These are phyloP conservation scores for Corylus heterophylla DNA, from an alignment of 306 rosid species.

Conservation along the genomic window DNA sequence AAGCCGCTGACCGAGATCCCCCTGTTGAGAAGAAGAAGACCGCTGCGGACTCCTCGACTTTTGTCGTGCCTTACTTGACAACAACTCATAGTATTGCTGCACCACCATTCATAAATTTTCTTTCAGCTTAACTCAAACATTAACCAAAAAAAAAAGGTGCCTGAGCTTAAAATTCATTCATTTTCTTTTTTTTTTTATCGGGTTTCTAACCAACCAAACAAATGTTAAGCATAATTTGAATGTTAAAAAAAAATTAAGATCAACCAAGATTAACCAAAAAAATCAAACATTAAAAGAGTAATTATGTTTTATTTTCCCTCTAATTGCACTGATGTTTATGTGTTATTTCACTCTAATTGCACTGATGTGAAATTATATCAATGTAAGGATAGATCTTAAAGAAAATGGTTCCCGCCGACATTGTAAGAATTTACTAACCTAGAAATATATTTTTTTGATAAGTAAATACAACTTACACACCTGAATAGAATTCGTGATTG, in stretches of 20 bases:
- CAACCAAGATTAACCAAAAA: too few species aligned
- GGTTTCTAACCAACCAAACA: background rate
- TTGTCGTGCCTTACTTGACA: slow-evolving; percentile 49
- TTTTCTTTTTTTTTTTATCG: background rate
- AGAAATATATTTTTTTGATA: background rate
- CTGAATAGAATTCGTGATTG: background rate
- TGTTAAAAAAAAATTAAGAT: too few species aligned
- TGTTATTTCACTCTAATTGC: background rate
- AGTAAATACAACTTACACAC: background rate
- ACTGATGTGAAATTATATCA: background rate
- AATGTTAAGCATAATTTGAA: background rate
- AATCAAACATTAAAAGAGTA: too few species aligned
- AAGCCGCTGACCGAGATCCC: slow-evolving; percentile 45
- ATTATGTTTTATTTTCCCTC: too few species aligned
- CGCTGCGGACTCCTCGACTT: slow-evolving; percentile 44
- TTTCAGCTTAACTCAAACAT: background rate
- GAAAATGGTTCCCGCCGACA: background rate
- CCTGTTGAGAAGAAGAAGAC: slow-evolving; percentile 36
- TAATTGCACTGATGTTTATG: background rate
- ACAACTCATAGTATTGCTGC: slow-evolving; percentile 47
- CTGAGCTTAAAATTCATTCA: background rate
- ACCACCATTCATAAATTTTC: background rate
- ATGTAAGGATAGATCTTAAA: background rate
- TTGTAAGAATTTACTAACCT: background rate
- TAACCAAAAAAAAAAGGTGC: background rate